A percentile compares a stretch with the other conserved stretches of the same genome.
phyloP scores from a whole-genome alignment of 805 yeast species.

The Spathaspora girioi region DNA sequence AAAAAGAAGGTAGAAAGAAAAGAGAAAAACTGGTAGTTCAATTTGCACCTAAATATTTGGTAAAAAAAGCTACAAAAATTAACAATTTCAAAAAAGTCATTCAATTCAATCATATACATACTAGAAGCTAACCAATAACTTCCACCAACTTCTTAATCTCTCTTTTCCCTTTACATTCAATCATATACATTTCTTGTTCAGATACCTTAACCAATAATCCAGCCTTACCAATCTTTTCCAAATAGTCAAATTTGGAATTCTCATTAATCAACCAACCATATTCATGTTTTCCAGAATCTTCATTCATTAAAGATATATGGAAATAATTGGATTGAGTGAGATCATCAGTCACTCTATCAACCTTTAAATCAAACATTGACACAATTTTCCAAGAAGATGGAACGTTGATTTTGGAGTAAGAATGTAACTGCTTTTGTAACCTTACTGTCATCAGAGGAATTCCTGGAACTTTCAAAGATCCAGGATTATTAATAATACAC shows the following conservation, averaged over 20 bases:
- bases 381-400: constrained; percentile 43
- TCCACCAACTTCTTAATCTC: constrained; percentile 30
- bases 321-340: constrained; percentile 21
- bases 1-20: neutral
- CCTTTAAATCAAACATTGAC: constrained; percentile 33
- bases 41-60: neutral
- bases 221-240: constrained; percentile 41
- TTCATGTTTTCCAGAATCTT: constrained; percentile 10
- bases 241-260: constrained; percentile 22
- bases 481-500: constrained; percentile 5
- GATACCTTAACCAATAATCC: constrained; percentile 33
- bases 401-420: constrained; percentile 22
- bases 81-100: neutral
- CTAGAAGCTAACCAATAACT: constrained; percentile 14
- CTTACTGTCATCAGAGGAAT: constrained; percentile 25
- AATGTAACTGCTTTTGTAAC: constrained; percentile 33
- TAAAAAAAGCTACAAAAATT: neutral
- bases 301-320: constrained; percentile 24
- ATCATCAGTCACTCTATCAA: constrained; percentile 26
- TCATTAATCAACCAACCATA: constrained; percentile 31
- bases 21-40: neutral
- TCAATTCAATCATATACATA: neutral
- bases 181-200: constrained; percentile 33
- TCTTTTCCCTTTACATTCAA: constrained; percentile 42
- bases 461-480: neutral